Percentiles rank a stretch among this genome's conserved stretches.
These are phyloP conservation scores for Papiliotrema nemorosa DNA, from an alignment of 1,284 basidiomycete species.

Conservation along the genomic window DNA sequence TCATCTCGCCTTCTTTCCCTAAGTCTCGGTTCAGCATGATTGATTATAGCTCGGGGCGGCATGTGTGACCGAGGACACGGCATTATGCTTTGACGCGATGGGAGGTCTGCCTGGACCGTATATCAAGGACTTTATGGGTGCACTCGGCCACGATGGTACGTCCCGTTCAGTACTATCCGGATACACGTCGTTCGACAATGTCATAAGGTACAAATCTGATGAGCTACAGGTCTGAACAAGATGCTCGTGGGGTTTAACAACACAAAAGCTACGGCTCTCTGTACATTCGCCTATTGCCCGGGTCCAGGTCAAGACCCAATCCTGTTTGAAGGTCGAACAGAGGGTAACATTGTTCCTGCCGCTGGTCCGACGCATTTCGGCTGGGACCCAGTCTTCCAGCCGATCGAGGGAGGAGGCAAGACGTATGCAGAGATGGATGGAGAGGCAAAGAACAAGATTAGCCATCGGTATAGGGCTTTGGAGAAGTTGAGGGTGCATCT, in stretches of 20 bases:
- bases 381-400: constrained; percentile 93
- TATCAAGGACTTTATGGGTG: constrained; percentile 86
- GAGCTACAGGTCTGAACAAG: constrained; percentile 67
- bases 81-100: constrained; percentile 84
- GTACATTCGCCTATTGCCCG: constrained; percentile 90
- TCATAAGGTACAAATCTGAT: background rate
- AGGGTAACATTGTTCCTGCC: constrained; percentile 81
- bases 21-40: background rate
- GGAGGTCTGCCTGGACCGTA: constrained; percentile 92
- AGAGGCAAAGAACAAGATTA: constrained; percentile 81
- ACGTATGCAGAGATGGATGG: constrained; percentile 88
- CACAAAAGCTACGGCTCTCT: constrained; percentile 80
- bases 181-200: background rate
- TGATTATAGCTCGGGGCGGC: constrained; percentile 78
- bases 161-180: background rate
- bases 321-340: constrained; percentile 88
- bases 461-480: constrained; percentile 84
- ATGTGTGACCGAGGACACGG: constrained; percentile 96
- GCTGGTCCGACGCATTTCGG: constrained; percentile 73
- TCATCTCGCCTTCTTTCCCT: background rate
- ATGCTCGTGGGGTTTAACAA: constrained; percentile 80
- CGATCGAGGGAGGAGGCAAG: constrained; percentile 52
- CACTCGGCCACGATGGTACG: constrained; percentile 70
- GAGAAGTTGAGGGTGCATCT: constrained; percentile 74
- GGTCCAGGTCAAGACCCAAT: constrained; percentile 71